Evolutionary conservation across 2,329 filamentous ascomycete genomes (phyloP).

Genomic region (Exophiala mesophila): DNA sequence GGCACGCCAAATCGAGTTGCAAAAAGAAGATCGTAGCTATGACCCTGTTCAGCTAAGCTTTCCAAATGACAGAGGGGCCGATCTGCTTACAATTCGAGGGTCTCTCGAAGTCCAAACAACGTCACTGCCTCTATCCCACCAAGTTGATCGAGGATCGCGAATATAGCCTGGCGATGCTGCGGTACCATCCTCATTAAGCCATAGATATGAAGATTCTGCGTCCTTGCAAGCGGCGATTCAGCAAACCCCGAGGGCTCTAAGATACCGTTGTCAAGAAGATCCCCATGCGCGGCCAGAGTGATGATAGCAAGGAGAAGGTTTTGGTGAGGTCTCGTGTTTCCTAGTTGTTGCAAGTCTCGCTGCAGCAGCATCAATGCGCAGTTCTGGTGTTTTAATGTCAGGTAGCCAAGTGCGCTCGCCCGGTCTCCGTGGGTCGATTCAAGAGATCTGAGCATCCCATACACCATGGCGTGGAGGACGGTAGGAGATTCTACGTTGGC

Average conservation of each 20-base stretch:
- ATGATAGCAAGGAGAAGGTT: slow-evolving; percentile 5
- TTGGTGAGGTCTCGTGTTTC: slow-evolving; percentile 1
- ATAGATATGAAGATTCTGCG: slow-evolving; percentile 8
- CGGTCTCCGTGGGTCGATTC: background rate
- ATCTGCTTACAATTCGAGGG: slow-evolving; percentile 6
- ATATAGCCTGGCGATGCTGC: slow-evolving; percentile 1
- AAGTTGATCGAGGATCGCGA: background rate
- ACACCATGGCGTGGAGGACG: slow-evolving; percentile 6
- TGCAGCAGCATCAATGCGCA: background rate
- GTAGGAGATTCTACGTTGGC: slow-evolving; percentile 8
- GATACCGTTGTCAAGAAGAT: background rate
- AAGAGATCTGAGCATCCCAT: slow-evolving; percentile 6
- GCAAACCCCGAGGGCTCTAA: background rate
- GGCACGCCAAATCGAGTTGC: slow-evolving; percentile 1
- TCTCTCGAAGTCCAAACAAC: slow-evolving; percentile 3
- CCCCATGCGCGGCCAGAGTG: slow-evolving; percentile 6
- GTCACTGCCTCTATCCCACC: slow-evolving; percentile 4
- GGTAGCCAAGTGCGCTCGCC: background rate
- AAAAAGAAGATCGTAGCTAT: slow-evolving; percentile 6
- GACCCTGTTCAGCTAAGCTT: background rate
- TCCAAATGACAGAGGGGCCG: too few species aligned
- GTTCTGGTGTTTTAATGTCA: slow-evolving; percentile 6
- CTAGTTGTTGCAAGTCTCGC: slow-evolving; percentile 4
- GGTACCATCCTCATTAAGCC: background rate
- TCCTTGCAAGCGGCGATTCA: slow-evolving; percentile 4